Evolutionary conservation across 2,329 filamentous ascomycete species (phyloP).

Genomic region (Mollisiaceae sp.): DNA sequence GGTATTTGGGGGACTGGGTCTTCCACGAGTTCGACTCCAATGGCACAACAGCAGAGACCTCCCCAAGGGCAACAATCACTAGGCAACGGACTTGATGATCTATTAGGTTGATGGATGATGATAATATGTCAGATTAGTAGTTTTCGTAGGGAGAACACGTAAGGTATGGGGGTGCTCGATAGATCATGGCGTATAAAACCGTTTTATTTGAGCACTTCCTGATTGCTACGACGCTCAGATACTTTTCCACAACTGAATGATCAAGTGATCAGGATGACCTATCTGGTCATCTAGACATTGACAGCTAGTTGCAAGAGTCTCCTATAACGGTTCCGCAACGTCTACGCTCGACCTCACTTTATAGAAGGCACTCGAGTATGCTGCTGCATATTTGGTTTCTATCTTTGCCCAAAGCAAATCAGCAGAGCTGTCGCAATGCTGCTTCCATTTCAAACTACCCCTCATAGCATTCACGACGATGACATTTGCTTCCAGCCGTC

Average conservation of each 20-base stretch:
- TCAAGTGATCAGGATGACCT: background rate
- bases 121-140: slow-evolving; percentile 4
- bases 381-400: background rate
- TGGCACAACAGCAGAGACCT: slow-evolving; percentile 28
- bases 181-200: slow-evolving; percentile 34
- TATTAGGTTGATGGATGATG: slow-evolving; percentile 47
- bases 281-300: background rate
- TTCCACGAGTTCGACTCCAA: slow-evolving; percentile 30
- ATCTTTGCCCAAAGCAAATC: background rate
- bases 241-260: background rate
- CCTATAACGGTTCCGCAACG: background rate
- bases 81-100: slow-evolving; percentile 48
- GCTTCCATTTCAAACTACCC: background rate
- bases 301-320: too few species aligned
- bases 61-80: slow-evolving; percentile 41
- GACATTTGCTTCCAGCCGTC: background rate
- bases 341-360: background rate
- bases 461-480: background rate
- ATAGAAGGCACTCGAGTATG: background rate
- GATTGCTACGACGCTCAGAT: background rate
- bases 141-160: slow-evolving; percentile 12
- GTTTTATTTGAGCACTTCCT: background rate
- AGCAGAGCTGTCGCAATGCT: background rate
- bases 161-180: slow-evolving; percentile 20
- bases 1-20: slow-evolving; percentile 88